Evolutionary conservation across 2,329 filamentous ascomycete species (phyloP), one percentile per base, ranked within the genome.

Genomic region (Shiraia bambusicola): DNA sequence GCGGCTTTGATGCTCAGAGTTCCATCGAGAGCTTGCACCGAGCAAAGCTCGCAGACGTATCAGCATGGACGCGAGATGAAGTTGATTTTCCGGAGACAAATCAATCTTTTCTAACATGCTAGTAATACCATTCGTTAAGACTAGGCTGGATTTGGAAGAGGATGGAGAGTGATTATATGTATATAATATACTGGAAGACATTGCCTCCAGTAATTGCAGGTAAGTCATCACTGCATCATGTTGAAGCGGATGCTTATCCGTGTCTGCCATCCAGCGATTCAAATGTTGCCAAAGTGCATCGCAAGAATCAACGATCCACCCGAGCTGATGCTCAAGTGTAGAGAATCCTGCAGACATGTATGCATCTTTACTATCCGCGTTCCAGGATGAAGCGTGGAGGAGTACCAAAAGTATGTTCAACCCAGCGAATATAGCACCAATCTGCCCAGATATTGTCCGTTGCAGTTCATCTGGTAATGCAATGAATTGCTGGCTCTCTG

Each of bases 381-480:
- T 22, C 19, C 19, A 22, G 8, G 4, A 22, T 22, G 19, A 22
- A 22, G 19, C 34, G 26, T 47, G 33, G 7, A 50, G 19, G 14
- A 68, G 26, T 3, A 51, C 49, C 15, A 53, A 30, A 12, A 66
- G 50, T 14, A 67, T 47, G 14, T 44, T 56, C 17, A 67, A 50
- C 0, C 54, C 61, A 17, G 66, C 40, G 26, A 61, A 49, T 8
- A 61, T 50, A 3, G 63, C 59, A 28, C 52, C 55, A 2, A 41
- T 37, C 12, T 44, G 59, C 15, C 56, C 61, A 9, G 40, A 47
- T n/a, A 66, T 47, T 4, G 41, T 55, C 24, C 50, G 57, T 34
- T 74, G 72, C 28, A 66, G 61, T 15, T 66, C 66, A 27, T 70
- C 63, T 9, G 72, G 70, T 13, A 74, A 47, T 5, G 70, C 69